Base-by-base conservation (phyloP, 192 early-diverging fungal species). In the Tieghemiomyces parasiticus region DNA sequence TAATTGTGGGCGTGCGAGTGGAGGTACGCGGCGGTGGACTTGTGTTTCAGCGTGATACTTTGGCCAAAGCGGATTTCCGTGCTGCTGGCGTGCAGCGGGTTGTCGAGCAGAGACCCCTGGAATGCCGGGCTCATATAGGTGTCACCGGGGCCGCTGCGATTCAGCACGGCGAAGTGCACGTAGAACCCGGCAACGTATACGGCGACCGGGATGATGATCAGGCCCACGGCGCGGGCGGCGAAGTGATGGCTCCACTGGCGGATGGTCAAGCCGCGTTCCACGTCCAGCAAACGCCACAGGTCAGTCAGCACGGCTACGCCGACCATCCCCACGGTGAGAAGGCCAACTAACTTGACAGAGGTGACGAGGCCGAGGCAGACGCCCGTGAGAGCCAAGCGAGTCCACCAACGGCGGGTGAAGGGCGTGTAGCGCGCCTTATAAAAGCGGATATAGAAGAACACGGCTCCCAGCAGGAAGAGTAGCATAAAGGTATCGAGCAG, bases 261-360 rank as follows among this genome's bases (percentile, higher is more conserved):
- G 70, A 91, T 78, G 33, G 78, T 75, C 31, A 86, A 61, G 13
- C 88, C 86, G 42, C 88, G 83, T 24, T 81, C 79, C 61, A 86
- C 78, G 61, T 97, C 93, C 58, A 97, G 71, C 49, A 96, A 74
- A n/a, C 81, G 71, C 92, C 94, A 97, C 30, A 99, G 78, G 60
- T 99, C 95, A 56, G 78, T 72, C 8, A 98, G 42, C 0, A 87
- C 86, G 6, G 89, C 89, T 30, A 82, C 67, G 26, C 95, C 95
- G 54, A 99, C 75, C 3, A 90, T 78, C 4, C 72, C 74, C 26
- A 99, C 79, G 4, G 89, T 84, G 59, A 99, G 82, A 26, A 97
- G 67, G 4, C 95, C 95, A 0, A 99, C 94, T 84, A 99, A 86
- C 66, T 99, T 99, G 65, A 95, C 88, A 56, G 83, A 66, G 2